These are phyloP conservation scores for Rubus parviflorus DNA, from an alignment of 306 rosid species.

Conservation along the genomic window DNA sequence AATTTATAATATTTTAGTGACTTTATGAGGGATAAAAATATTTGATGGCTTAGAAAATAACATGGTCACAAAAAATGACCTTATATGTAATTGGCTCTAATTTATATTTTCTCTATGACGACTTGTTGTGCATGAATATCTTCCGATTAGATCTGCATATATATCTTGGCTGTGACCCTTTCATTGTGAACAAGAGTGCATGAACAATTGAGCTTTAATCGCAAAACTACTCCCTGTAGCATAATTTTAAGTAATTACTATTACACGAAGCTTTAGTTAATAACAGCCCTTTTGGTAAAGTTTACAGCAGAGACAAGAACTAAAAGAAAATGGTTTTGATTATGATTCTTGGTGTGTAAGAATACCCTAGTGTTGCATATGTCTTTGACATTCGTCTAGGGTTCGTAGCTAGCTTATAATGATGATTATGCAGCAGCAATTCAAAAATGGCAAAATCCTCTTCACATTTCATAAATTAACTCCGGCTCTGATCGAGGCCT, in stretches of 20 bases:
- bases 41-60: no score
- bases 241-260: background rate
- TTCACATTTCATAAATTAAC: background rate
- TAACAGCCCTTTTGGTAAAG: background rate
- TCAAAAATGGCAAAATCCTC: constrained; percentile 1
- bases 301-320: background rate
- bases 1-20: no score
- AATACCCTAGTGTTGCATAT: background rate
- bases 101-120: background rate
- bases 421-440: background rate
- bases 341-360: background rate
- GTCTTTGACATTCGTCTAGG: background rate
- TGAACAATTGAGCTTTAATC: background rate
- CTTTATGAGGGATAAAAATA: no score
- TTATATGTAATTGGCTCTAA: no score
- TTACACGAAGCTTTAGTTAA: background rate
- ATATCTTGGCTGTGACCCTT: background rate
- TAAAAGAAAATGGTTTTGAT: background rate
- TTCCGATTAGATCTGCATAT: background rate
- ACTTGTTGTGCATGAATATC: background rate
- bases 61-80: no score
- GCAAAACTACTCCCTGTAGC: background rate
- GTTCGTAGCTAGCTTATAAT: background rate
- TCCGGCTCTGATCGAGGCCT: background rate
- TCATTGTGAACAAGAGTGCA: background rate